Percentiles rank a stretch among this genome's conserved stretches.
Conservation (phyloP, 108 stramenopile genomes). For the Nitzschia sp. region DNA sequence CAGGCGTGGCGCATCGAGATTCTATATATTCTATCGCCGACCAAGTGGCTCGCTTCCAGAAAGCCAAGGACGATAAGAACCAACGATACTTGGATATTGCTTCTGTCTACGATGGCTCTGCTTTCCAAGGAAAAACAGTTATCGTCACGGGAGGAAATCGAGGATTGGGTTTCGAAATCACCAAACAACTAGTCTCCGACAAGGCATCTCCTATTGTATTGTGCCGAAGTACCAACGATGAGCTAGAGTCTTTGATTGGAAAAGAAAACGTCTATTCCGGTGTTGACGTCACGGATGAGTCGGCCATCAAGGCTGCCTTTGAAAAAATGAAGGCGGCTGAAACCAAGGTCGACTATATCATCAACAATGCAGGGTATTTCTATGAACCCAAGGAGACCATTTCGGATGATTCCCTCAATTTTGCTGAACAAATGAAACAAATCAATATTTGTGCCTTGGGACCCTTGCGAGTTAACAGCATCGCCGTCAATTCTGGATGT, state of each 20-base stretch:
- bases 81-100: slow-evolving; percentile 70
- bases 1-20: slow-evolving; percentile 30
- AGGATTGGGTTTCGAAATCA: slow-evolving; percentile 80
- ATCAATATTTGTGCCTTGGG: slow-evolving; percentile 89
- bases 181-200: slow-evolving; percentile 66
- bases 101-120: slow-evolving; percentile 59
- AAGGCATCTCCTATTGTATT: slow-evolving; percentile 80
- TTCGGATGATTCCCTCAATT: slow-evolving; percentile 70
- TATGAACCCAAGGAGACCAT: slow-evolving; percentile 80
- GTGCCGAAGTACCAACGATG: slow-evolving; percentile 52
- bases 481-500: slow-evolving; percentile 59
- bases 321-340: slow-evolving; percentile 61
- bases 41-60: slow-evolving; percentile 69
- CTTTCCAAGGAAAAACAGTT: slow-evolving; percentile 71
- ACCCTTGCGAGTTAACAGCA: slow-evolving; percentile 78
- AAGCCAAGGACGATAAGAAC: slow-evolving; percentile 65
- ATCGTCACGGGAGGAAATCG: slow-evolving; percentile 88
- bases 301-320: slow-evolving; percentile 64
- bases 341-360: slow-evolving; percentile 75
- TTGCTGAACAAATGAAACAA: slow-evolving; percentile 84
- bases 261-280: slow-evolving; percentile 74
- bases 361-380: slow-evolving; percentile 89
- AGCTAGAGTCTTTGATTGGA: slow-evolving; percentile 61
- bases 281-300: slow-evolving; percentile 81
- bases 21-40: slow-evolving; percentile 74